Percentiles rank a stretch among this genome's conserved stretches.
These are phyloP conservation scores for Fusarium citri DNA, from an alignment of 2,329 filamentous ascomycete species.

Conservation along the genomic window DNA sequence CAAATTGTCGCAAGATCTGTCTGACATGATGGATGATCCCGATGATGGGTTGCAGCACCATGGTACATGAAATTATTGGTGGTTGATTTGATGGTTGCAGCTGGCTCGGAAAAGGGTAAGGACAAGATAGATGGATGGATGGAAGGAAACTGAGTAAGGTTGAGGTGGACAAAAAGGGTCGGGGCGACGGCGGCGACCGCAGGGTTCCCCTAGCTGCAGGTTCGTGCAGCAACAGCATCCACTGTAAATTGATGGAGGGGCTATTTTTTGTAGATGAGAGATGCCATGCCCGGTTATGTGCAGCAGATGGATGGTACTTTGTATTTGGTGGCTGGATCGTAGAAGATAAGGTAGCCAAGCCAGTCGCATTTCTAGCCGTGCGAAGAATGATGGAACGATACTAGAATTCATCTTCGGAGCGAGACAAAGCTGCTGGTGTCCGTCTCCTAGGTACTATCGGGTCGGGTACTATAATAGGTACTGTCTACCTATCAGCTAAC, in stretches of 20 bases:
- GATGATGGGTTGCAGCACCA: slow-evolving; percentile 22
- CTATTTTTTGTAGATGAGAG: slow-evolving; percentile 4
- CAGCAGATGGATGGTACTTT: slow-evolving; percentile 8
- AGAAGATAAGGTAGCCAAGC: background rate
- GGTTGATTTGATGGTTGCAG: slow-evolving; percentile 25
- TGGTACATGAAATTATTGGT: slow-evolving; percentile 26
- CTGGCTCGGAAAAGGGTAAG: background rate
- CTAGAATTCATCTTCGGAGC: slow-evolving; percentile 7
- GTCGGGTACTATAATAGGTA: background rate
- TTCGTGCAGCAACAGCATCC: slow-evolving; percentile 23
- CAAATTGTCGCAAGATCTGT: background rate
- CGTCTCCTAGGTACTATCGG: background rate
- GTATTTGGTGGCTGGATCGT: background rate
- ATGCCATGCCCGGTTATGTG: background rate
- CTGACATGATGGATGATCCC: slow-evolving; percentile 22
- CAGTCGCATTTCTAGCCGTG: background rate
- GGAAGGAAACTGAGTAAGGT: slow-evolving; percentile 10
- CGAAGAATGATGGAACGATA: slow-evolving; percentile 3
- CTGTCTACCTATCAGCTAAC: too few species aligned
- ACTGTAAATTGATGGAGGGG: slow-evolving; percentile 38
- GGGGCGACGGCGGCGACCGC: slow-evolving; percentile 37
- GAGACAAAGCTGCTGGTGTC: background rate
- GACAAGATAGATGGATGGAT: slow-evolving; percentile 22
- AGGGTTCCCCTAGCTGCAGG: slow-evolving; percentile 37
- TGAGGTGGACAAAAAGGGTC: slow-evolving; percentile 36